A percentile compares a stretch with the other conserved stretches of the same genome.
These are phyloP conservation scores for Euphorbia lathyris DNA, from an alignment of 345 rosid genomes.

Conservation along the genomic window DNA sequence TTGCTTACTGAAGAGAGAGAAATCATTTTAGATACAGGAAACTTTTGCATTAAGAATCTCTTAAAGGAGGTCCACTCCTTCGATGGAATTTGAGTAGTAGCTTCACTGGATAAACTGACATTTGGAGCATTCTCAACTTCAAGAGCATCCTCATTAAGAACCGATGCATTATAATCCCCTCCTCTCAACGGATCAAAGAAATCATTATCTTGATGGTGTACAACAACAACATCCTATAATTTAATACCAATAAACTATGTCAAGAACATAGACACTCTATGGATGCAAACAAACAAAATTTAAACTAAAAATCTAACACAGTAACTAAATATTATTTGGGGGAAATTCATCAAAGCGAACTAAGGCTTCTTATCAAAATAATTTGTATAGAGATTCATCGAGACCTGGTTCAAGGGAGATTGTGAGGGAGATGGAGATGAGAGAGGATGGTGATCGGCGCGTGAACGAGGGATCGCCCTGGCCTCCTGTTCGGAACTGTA, in stretches of 20 bases:
- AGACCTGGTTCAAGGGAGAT: slow-evolving; percentile 43
- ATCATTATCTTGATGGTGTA: slow-evolving; percentile 28
- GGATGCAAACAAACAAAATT: background rate
- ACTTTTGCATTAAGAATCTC: slow-evolving; percentile 79
- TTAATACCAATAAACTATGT: background rate
- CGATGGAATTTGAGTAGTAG: slow-evolving; percentile 30
- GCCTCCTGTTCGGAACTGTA: slow-evolving; percentile 43
- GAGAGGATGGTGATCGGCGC: slow-evolving; percentile 57
- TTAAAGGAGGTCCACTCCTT: slow-evolving; percentile 78
- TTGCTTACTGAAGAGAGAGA: slow-evolving; percentile 63
- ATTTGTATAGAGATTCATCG: background rate
- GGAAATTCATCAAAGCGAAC: slow-evolving; percentile 1
- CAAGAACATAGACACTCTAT: background rate
- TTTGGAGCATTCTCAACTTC: slow-evolving; percentile 29
- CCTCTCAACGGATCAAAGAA: slow-evolving; percentile 78
- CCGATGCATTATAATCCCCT: slow-evolving; percentile 25
- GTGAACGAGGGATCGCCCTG: slow-evolving; percentile 51
- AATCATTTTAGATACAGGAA: slow-evolving; percentile 71
- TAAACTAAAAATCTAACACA: background rate
- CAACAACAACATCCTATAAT: slow-evolving; percentile 32
- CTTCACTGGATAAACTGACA: slow-evolving; percentile 16
- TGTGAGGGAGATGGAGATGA: slow-evolving; percentile 28
- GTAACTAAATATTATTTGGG: background rate
- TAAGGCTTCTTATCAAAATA: background rate
- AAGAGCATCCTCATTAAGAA: slow-evolving; percentile 21